Base-by-base conservation (phyloP, 2,329 filamentous ascomycete species). In the Amauroascus niger region DNA sequence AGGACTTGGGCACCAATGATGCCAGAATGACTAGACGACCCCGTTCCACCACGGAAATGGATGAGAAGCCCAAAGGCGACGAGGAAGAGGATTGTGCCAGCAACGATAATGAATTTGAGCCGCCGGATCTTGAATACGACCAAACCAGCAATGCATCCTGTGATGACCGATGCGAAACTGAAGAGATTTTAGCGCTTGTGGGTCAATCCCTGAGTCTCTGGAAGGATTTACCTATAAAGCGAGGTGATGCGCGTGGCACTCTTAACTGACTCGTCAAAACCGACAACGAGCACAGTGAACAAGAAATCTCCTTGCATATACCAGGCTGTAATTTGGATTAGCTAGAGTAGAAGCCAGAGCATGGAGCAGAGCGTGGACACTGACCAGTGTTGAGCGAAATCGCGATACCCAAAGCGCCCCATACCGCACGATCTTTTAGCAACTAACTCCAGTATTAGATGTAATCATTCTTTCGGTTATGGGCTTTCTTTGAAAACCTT, bases 1-100 rank as follows among this genome's bases (percentile, higher is more conserved):
- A 84, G 67, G 6, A 84, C 70, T 63, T 85, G 79, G 1, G 77
- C 80, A 14, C 77, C 81, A 55, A 85, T 79, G 53, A 85, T 72
- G 26, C 82, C 82, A 1, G 75, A 72, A 53, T 79, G 71, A 56
- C 69, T 72, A 8, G 71, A 64, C 0, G 60, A 33, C 1, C 65
- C 68, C 0, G 70, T 61, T 5, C 76, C 74, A 33, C 81, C 81
- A n/a, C 82, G 79, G 70, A 74, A 85, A 59, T 74, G 73, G 61
- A 84, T 83, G 16, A 85, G 70, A 0, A 85, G 72, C 8, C 81
- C 82, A 58, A 83, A 84, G 0, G 81, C 80, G n/a, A 82, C 78
- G 61, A 81, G 71, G 69, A 81, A 84, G 1, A 84, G 71, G 7
- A 70, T 66, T 1, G 80, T 83, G 32, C 82, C 82, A 26, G 69